Conservation (phyloP, 768 basidiomycete species). For the Trametopsis cervina region DNA sequence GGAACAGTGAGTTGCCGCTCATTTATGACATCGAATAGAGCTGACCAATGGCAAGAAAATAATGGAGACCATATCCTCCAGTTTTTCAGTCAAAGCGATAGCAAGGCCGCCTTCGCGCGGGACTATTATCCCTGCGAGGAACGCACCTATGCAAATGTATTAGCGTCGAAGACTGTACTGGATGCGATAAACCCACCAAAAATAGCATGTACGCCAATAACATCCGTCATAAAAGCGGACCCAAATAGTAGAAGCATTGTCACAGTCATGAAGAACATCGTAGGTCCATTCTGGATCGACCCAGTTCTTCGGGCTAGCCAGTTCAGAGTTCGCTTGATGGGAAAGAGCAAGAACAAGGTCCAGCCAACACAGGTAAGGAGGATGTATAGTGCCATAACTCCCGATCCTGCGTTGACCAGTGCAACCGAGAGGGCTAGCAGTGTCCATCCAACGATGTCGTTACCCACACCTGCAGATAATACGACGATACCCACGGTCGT, state of each 20-base stretch:
- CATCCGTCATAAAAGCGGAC: conserved; percentile 88
- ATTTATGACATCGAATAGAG: conserved; percentile 4
- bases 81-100: conserved; percentile 83
- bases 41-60: conserved; percentile 82
- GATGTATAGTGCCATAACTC: conserved; percentile 80
- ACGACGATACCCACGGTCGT: conserved; percentile 91
- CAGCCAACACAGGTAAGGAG: conserved; percentile 76
- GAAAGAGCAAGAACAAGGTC: conserved; percentile 67
- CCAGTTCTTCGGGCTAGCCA: conserved; percentile 79
- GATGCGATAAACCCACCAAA: conserved; percentile 48
- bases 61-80: conserved; percentile 93
- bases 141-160: conserved; percentile 46
- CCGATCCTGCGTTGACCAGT: conserved; percentile 81
- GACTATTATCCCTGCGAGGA: conserved; percentile 73
- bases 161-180: not conserved
- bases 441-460: conserved; percentile 73
- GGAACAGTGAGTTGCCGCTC: not conserved
- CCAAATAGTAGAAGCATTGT: conserved; percentile 78
- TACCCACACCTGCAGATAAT: conserved; percentile 86
- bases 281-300: conserved; percentile 75
- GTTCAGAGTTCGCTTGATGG: conserved; percentile 50
- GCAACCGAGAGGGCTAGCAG: conserved; percentile 88
- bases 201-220: conserved; percentile 88
- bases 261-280: conserved; percentile 83
- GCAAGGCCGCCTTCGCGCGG: conserved; percentile 86